Base-by-base conservation (phyloP, 768 basidiomycete species). In the Podaxis sp. region DNA sequence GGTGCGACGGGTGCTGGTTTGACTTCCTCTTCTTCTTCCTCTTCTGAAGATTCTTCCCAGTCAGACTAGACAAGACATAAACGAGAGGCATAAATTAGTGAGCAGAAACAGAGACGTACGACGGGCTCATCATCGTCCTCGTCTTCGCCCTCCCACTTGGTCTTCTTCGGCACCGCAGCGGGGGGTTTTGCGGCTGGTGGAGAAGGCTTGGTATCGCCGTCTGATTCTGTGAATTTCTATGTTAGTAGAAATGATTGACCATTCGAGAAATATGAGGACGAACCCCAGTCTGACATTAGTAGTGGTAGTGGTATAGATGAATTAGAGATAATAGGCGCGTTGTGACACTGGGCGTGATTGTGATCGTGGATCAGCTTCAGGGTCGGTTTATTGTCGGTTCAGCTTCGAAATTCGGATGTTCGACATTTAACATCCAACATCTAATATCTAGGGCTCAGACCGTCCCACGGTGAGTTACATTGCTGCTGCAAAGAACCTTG, bases 121-220 rank as follows among this genome's bases (percentile, higher is more conserved):
- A 86, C 91, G 46, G 90, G 91, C 1, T 66, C 76, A n/a, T 87
- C 85, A 12, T 88, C 88, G 0, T 96, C 94, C 69, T 91, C 91
- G 70, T 97, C 96, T 74, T 98, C 96, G 52, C 91, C 96, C 64
- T 88, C 90, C 89, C 91, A 97, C 75, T 90, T 93, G 63, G 77
- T 82, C 73, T 83, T 87, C 38, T 52, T 61, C n/a, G 63, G 61
- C 9, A 70, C 29, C 8, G 63, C 59, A 3, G 61, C 64, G 11
- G 65, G 55, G 15, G 69, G 61, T 37, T 69, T 71, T 49, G 67
- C 6, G 38, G 54, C 68, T 7, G 61, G 66, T 49, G 67, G 65
- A 47, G 66, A 60, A 17, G 67, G 63, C 66, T 68, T 67, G 13
- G 70, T 63, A 46, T 82, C 80, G 65, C 72, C 76, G 54, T 77